phyloP scores from a whole-genome alignment of 1,139 yeast genomes.

The Barnettozyma hawaiiensis region DNA sequence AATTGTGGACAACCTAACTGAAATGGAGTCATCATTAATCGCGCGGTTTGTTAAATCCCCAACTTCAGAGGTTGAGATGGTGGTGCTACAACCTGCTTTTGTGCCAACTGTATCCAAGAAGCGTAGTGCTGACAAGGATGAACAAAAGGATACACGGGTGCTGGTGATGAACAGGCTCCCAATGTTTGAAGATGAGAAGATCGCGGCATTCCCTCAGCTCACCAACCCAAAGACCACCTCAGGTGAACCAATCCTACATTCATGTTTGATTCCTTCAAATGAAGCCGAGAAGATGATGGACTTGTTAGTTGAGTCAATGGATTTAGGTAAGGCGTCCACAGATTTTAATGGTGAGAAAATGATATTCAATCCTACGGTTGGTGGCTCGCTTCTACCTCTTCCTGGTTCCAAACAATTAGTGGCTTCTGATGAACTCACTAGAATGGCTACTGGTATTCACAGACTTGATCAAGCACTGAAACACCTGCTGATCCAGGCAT shows the following conservation, averaged over 20 bases:
- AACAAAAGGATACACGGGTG: slow-evolving; percentile 19
- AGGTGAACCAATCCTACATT: slow-evolving; percentile 29
- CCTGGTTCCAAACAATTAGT: slow-evolving; percentile 12
- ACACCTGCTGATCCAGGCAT: slow-evolving; percentile 12
- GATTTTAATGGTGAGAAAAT: slow-evolving; percentile 21
- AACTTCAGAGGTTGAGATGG: slow-evolving; percentile 47
- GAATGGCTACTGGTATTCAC: slow-evolving; percentile 16
- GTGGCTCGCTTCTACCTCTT: slow-evolving; percentile 16
- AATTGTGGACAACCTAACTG: slow-evolving; percentile 49
- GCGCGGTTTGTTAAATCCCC: slow-evolving; percentile 55
- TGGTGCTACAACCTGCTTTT: slow-evolving; percentile 49
- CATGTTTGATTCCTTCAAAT: slow-evolving; percentile 29
- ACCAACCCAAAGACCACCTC: slow-evolving; percentile 32
- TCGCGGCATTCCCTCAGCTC: slow-evolving; percentile 54
- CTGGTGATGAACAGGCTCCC: slow-evolving; percentile 53
- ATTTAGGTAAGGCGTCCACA: slow-evolving; percentile 27
- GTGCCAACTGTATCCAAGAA: slow-evolving; percentile 18
- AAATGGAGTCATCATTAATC: slow-evolving; percentile 45
- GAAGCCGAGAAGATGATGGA: slow-evolving; percentile 37
- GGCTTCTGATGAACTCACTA: slow-evolving; percentile 11
- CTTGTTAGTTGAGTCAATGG: slow-evolving; percentile 34
- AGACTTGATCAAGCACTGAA: slow-evolving; percentile 15
- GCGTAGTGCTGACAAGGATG: slow-evolving; percentile 13
- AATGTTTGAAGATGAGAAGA: slow-evolving; percentile 69
- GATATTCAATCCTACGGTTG: slow-evolving; percentile 27